Base-by-base conservation (phyloP, 805 yeast genomes). In the Sporopachydermia quercuum region DNA sequence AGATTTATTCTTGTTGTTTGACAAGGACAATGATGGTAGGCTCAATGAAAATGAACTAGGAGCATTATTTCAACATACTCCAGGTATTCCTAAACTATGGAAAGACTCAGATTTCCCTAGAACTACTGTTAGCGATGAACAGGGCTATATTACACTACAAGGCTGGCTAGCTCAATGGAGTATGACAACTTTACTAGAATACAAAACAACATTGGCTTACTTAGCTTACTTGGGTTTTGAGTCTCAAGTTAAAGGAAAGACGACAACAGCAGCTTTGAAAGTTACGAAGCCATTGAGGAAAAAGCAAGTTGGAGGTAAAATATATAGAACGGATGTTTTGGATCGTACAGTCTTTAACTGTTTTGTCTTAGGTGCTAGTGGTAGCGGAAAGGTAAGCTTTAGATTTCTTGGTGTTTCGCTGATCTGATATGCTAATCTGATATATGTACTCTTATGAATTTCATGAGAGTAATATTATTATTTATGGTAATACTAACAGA, bases 101-200 rank as follows among this genome's bases (percentile, higher is more conserved):
- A 66, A 68, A 30, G 86, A 82, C 11, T 70, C 83, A 0, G 77
- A 77, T 47, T 91, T 91, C 52, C 99, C 99, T 0, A 64, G 70
- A 17, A 74, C 94, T 1, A 83, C 94, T 6, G 95, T 89, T 1
- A 73, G 94, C 40, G 87, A 86, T 53, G 96, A 86, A 47, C 78
- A 76, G 45, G 96, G 95, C 0, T 71, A 76, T 53, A 86, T 91
- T 3, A 85, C 97, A 0, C 58, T 91, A 18, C 98, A 93, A 60
- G 98, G 99, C 2, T 91, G 99, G 99, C 61, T 91, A 33, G 98
- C 98, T 0, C 97, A 89, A 52, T 91, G 99, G 99, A 79, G 89
- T 49, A 81, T 91, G 82, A 85, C 96, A 1, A 89, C 97, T 0
- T 86, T 75, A 48, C 61, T 91, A 19, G 94, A 87, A 49, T 75